Percentiles rank a stretch among this genome's conserved stretches.
Evolutionary conservation across 495 filamentous ascomycete species (phyloP).

Genomic region (Elasticomyces elasticus): DNA sequence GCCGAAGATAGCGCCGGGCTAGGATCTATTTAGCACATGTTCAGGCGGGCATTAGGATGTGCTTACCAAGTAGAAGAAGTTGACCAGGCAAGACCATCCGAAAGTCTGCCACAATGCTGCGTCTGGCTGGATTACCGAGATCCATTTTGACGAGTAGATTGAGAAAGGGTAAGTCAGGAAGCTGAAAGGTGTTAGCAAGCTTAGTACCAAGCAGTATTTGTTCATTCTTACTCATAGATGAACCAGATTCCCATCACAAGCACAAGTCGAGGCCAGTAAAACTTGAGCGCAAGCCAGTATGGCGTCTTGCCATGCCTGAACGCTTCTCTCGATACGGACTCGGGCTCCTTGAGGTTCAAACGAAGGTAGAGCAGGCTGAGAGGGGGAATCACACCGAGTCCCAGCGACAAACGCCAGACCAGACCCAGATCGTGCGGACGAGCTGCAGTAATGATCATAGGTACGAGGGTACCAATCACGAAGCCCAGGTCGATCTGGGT

Average conservation of each 20-base stretch:
- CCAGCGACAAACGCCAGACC: conserved; percentile 67
- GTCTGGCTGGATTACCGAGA: conserved; percentile 11
- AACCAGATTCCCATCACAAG: conserved; percentile 82
- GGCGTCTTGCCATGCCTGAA: conserved; percentile 47
- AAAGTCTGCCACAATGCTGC: conserved; percentile 63
- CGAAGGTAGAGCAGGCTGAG: conserved; percentile 64
- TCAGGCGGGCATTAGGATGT: not conserved
- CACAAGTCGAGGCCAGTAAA: conserved; percentile 53
- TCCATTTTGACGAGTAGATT: not conserved
- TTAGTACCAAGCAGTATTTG: not conserved
- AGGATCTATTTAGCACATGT: not conserved
- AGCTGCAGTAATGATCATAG: conserved; percentile 47
- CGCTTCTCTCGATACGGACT: conserved; percentile 58
- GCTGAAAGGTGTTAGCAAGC: conserved; percentile 31
- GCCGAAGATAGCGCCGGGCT: conserved; percentile 57
- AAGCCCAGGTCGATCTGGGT: conserved; percentile 76
- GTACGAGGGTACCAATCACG: conserved; percentile 63
- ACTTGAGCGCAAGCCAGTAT: conserved; percentile 45
- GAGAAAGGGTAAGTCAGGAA: conserved; percentile 39
- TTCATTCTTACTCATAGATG: conserved; percentile 62
- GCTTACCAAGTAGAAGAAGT: conserved; percentile 63
- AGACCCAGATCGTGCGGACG: conserved; percentile 57
- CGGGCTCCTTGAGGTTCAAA: conserved; percentile 67
- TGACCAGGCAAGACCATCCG: conserved; percentile 77
- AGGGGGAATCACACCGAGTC: conserved; percentile 71